These are phyloP conservation scores for Athelia sp. DNA, from an alignment of 1,284 basidiomycete species.

Conservation along the genomic window DNA sequence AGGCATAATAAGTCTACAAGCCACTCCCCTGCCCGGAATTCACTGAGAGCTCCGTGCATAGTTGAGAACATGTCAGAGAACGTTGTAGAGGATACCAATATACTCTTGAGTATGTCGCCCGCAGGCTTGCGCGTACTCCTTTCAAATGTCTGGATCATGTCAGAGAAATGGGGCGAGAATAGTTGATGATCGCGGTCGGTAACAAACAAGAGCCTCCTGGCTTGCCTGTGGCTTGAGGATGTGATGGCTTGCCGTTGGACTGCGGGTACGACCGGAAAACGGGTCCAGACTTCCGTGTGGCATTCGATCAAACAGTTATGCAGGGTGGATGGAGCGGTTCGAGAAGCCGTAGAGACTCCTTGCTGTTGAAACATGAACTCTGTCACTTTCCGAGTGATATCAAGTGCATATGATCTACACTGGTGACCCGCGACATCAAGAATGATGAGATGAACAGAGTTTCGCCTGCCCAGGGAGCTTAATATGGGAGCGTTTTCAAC, in stretches of 20 bases:
- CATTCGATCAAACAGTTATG: constrained; percentile 55
- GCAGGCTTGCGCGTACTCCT: constrained; percentile 46
- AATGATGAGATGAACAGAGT: constrained; percentile 35
- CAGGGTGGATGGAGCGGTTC: constrained; percentile 17
- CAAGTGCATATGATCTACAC: constrained; percentile 37
- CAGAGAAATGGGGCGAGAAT: constrained; percentile 36
- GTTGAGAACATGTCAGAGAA: constrained; percentile 10
- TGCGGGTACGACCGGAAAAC: constrained; percentile 55
- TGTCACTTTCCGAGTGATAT: constrained; percentile 49
- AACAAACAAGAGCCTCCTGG: constrained; percentile 37
- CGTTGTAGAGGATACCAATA: constrained; percentile 22
- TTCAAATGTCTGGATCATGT: constrained; percentile 44
- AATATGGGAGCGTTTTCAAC: constrained; percentile 21
- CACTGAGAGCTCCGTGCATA: too few relatives aligned
- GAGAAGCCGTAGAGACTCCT: constrained; percentile 14
- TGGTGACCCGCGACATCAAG: constrained; percentile 25
- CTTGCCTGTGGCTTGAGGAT: constrained; percentile 23
- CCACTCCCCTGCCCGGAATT: constrained; percentile 54
- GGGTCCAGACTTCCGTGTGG: constrained; percentile 56
- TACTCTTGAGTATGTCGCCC: constrained; percentile 33
- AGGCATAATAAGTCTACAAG: constrained; percentile 55
- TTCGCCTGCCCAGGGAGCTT: constrained; percentile 40
- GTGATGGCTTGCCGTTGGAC: constrained; percentile 42
- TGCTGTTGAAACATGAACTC: constrained; percentile 49
- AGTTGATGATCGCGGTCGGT: constrained; percentile 29